phyloP scores from a whole-genome alignment of 176 grass and related monocot species.

The Chloris gayana region DNA sequence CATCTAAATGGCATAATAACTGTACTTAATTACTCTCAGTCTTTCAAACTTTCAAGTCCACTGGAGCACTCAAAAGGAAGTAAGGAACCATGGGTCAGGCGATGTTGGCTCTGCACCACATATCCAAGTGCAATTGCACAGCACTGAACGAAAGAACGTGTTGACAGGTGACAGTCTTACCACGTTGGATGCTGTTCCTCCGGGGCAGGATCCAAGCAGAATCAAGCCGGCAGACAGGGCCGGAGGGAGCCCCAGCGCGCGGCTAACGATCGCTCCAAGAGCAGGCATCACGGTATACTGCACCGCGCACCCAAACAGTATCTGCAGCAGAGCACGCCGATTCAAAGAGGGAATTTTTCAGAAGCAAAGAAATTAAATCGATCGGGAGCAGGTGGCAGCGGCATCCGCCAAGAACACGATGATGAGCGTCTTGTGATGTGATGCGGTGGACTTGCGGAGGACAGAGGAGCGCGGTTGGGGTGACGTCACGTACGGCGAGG shows the following conservation, averaged over 20 bases:
- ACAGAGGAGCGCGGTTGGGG: too few relatives aligned
- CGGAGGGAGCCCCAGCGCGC: slow-evolving; percentile 56
- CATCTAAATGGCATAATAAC: background rate
- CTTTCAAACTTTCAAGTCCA: background rate
- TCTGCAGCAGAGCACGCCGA: slow-evolving; percentile 35
- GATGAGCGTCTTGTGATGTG: background rate
- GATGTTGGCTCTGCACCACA: background rate
- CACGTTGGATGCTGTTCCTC: slow-evolving; percentile 89
- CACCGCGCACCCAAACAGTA: slow-evolving; percentile 59
- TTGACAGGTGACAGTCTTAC: slow-evolving; percentile 45
- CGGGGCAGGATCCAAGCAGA: slow-evolving; percentile 76
- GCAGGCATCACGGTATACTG: slow-evolving; percentile 82
- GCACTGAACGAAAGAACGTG: background rate
- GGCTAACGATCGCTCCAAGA: slow-evolving; percentile 59
- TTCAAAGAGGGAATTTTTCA: background rate
- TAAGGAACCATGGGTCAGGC: background rate
- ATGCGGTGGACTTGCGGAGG: background rate
- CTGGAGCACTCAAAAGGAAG: background rate
- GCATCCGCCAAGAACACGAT: too few relatives aligned
- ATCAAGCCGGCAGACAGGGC: slow-evolving; percentile 63
- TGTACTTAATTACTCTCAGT: background rate
- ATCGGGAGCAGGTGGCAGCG: background rate
- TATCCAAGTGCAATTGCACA: background rate
- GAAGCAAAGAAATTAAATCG: background rate
- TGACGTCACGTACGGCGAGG: slow-evolving; percentile 47